Evolutionary conservation across 2,329 filamentous ascomycete genomes (phyloP).

Genomic region (Aspergillus sp.): DNA sequence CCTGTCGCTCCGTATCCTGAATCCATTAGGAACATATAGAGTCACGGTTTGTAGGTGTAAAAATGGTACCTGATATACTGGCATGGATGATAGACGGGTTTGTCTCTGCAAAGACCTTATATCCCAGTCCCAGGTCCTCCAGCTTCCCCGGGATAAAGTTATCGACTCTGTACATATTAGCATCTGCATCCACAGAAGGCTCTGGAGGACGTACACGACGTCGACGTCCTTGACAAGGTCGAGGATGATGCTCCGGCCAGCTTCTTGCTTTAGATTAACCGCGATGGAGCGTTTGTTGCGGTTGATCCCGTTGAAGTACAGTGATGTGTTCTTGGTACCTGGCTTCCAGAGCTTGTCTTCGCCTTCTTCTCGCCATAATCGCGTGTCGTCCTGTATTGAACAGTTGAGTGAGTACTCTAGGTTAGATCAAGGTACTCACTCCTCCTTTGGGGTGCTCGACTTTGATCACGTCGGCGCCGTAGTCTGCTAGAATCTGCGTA

Average conservation of each 20-base stretch:
- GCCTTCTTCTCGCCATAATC: slow-evolving; percentile 30
- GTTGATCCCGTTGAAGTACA: slow-evolving; percentile 47
- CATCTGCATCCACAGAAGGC: rapidly evolving
- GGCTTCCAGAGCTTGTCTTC: slow-evolving; percentile 29
- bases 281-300: slow-evolving; percentile 47
- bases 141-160: slow-evolving; percentile 47
- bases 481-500: slow-evolving; percentile 48
- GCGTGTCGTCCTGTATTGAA: slow-evolving; percentile 26
- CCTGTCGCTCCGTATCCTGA: slow-evolving; percentile 42
- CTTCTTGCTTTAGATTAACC: slow-evolving; percentile 30
- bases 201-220: slow-evolving; percentile 27
- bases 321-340: slow-evolving; percentile 33
- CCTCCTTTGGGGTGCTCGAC: slow-evolving; percentile 37
- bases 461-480: slow-evolving; percentile 44
- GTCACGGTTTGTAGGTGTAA: too few species aligned
- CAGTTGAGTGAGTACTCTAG: too few species aligned
- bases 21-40: neutral
- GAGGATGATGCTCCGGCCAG: slow-evolving; percentile 33
- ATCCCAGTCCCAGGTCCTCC: slow-evolving; percentile 43
- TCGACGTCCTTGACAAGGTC: slow-evolving; percentile 39
- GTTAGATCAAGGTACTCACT: neutral
- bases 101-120: slow-evolving; percentile 33
- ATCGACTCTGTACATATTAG: slow-evolving; percentile 27
- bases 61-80: slow-evolving; percentile 38
- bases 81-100: slow-evolving; percentile 46